These are phyloP conservation scores for Diplodia sapinea DNA, from an alignment of 2,329 filamentous ascomycete species.

Conservation along the genomic window DNA sequence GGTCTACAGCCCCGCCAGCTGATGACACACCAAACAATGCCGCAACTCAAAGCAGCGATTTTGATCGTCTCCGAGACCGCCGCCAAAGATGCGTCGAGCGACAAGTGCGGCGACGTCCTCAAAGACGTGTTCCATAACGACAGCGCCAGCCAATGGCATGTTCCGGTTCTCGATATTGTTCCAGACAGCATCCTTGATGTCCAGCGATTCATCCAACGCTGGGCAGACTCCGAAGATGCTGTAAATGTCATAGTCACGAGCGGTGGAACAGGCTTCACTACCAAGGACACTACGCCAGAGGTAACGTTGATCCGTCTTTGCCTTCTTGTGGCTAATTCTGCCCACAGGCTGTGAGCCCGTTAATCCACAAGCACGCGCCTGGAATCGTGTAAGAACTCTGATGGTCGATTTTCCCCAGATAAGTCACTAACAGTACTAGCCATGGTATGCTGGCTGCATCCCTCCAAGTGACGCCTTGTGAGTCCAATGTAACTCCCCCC, in stretches of 20 bases:
- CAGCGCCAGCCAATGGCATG: conserved; percentile 73
- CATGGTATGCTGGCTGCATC: conserved; percentile 93
- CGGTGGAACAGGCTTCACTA: conserved; percentile 91
- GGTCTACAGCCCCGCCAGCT: conserved; percentile 2
- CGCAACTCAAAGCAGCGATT: conserved; percentile 72
- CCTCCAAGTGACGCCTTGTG: conserved; percentile 85
- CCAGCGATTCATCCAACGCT: conserved; percentile 71
- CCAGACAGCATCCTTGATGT: conserved; percentile 77
- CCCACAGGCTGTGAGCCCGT: conserved; percentile 71
- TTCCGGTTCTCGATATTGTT: conserved; percentile 74
- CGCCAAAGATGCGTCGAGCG: conserved; percentile 75
- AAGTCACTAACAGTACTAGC: conserved; percentile 43
- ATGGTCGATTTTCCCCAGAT: neutral
- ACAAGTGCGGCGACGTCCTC: conserved; percentile 72
- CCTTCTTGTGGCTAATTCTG: conserved; percentile 25
- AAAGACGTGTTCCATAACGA: conserved; percentile 71
- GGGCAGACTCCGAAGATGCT: conserved; percentile 68
- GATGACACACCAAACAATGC: conserved; percentile 28
- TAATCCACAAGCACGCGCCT: conserved; percentile 84
- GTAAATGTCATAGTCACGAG: conserved; percentile 84
- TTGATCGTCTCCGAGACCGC: conserved; percentile 93
- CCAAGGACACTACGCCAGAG: conserved; percentile 86
- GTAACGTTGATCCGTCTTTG: conserved; percentile 54
- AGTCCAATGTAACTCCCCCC: conserved; percentile 45
- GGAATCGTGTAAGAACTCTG: conserved; percentile 71